Evolutionary conservation across 1,139 yeast species (phyloP), one percentile per base, ranked within the genome.

Genomic region (Magnusiomyces paraingens): DNA sequence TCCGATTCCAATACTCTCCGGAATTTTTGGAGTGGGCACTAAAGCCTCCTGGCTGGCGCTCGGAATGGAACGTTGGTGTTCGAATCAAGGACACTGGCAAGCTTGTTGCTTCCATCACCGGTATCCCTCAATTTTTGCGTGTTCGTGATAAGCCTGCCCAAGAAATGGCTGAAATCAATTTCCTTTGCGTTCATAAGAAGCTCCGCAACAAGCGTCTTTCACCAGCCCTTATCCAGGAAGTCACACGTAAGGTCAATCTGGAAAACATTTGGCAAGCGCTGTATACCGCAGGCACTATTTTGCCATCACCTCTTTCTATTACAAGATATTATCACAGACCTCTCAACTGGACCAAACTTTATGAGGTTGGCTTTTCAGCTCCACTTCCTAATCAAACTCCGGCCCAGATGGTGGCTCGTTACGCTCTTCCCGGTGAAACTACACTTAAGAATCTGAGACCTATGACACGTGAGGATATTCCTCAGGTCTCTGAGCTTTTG

Each of bases 311-410:
- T 0, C 80, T 93, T 8, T 75, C 95, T n/a, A 83, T 89, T 1
- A 84, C 95, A 67, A 80, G 98, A 60, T 94, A 94, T 70, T 86
- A 88, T 51, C 99, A 93, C 71, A 85, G 99, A 62, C 95, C 98
- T 2, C 74, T 93, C 60, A 86, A 93, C 68, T 93, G 99, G 99
- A 74, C 81, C 20, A 93, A 89, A 66, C 77, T 93, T 38, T 77
- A 86, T 64, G 96, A 89, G 53, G 96, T 90, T 51, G 98, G 96
- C 0, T 94, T 93, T 64, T 67, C 76, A 3, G 80, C 86, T 42
- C 84, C 82, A 55, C 75, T 90, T 56, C 97, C 97, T 2, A 79
- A 79, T 56, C 82, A 82, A 57, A 86, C 97, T 1, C 82, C 84
- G 57, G 78, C 91, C 2, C 82, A 84, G 59, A 91, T 91, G 95